Base-by-base conservation (phyloP, 1,284 basidiomycete genomes). In the Cutaneotrichosporon sp. region DNA sequence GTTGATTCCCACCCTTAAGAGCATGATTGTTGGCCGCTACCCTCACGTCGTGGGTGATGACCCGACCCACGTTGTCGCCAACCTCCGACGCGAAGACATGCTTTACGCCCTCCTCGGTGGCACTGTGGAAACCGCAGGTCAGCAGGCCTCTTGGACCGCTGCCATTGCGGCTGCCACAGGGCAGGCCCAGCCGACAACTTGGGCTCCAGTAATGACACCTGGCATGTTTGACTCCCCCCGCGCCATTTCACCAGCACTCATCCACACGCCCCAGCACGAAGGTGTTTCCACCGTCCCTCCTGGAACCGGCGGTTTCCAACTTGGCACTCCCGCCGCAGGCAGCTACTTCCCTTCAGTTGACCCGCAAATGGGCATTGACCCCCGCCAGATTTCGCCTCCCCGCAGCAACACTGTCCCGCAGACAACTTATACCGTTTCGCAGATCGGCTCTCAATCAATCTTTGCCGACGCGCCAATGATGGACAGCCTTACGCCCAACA, bases 61-160 rank as follows among this genome's bases (percentile, higher is more conserved):
- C 15, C 51, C 55, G n/a, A 34, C 22, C 8, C 26, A 30, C 9
- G 3, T 37, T 14, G 40, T 39, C 12, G 47, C 64, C 22, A 61
- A 60, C 12, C 48, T 47, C 8, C 61, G 69, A 42, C 62, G 61
- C 13, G 69, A 71, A 51, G 67, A 73, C 52, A 72, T 72, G 68
- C 55, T 73, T 13, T 73, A 66, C 47, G 64, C 67, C 4, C 56
- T 73, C 2, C 59, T 73, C 10, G 71, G 71, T 13, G 71, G 70
- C 8, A 20, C 21, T 4, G 26, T 39, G 17, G 33, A 45, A 10
- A 30, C 26, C 10, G 26, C 26, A 10, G 26, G 26, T 30, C 26
- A 30, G 26, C 39, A 26, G 23, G 7, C 7, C 45, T 41, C 48
- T 49, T 22, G 40, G 33, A 18, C 49, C 17, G 33, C 35, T 12